Conservation (phyloP, 495 filamentous ascomycete genomes). For the Polyplosphaeria fusca region DNA sequence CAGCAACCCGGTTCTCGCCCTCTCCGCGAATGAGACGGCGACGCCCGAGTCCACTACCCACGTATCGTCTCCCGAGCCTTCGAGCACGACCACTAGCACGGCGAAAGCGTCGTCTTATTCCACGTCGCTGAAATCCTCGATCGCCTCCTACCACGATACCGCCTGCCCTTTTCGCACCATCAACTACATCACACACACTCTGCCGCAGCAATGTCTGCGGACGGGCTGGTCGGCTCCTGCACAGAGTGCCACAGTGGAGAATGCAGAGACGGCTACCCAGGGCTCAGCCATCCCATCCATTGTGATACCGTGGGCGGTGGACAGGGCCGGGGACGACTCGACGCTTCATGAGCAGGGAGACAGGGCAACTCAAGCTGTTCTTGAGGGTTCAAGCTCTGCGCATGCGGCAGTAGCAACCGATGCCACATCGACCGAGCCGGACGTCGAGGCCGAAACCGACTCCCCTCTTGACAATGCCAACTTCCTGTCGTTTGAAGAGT, state of each 20-base stretch:
- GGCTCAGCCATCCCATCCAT: slow-evolving; percentile 5
- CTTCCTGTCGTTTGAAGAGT: slow-evolving; percentile 97
- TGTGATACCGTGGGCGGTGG: slow-evolving; percentile 8
- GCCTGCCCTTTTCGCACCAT: slow-evolving; percentile 66
- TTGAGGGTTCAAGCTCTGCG: not conserved
- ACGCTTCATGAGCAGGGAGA: not conserved
- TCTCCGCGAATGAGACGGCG: slow-evolving; percentile 27
- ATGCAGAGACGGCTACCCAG: slow-evolving; percentile 14
- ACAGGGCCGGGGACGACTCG: not conserved
- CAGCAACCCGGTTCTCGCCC: slow-evolving; percentile 20
- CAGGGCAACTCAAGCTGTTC: not conserved
- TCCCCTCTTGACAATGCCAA: slow-evolving; percentile 75
- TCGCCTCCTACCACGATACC: slow-evolving; percentile 9
- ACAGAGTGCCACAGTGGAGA: not conserved
- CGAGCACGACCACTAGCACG: not conserved
- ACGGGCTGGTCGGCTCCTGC: slow-evolving; percentile 44
- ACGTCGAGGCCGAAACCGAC: slow-evolving; percentile 54
- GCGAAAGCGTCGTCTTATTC: not conserved
- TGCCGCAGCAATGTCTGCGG: slow-evolving; percentile 73
- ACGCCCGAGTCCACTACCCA: not conserved
- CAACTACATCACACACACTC: slow-evolving; percentile 76
- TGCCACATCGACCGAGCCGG: slow-evolving; percentile 15
- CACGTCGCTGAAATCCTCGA: slow-evolving; percentile 1
- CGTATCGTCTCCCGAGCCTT: not conserved
- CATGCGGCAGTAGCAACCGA: not conserved